Conservation (phyloP, 225 moss, liverwort and hornwort genomes). For the Pleurozium schreberi region DNA sequence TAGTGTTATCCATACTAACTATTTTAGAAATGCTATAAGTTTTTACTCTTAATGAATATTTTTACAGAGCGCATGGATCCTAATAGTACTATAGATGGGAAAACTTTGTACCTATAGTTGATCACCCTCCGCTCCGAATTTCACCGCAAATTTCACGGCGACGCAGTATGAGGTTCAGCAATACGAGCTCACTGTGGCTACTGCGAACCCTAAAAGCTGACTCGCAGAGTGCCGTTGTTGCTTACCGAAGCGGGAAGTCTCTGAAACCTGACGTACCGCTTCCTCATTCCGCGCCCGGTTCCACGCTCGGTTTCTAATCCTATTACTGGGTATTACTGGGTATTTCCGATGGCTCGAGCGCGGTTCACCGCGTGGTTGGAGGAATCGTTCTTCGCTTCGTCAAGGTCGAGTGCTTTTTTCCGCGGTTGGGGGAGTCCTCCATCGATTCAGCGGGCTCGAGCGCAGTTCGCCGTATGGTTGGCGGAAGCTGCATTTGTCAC, state of each 20-base stretch:
- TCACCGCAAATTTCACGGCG: not conserved
- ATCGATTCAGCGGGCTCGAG: not conserved
- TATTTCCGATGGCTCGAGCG: too few species aligned
- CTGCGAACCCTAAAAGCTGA: slow-evolving; percentile 8
- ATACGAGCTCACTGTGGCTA: not conserved
- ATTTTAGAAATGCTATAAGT: too few species aligned
- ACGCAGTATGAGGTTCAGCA: not conserved
- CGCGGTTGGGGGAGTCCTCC: not conserved
- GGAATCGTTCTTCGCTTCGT: not conserved
- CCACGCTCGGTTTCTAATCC: not conserved
- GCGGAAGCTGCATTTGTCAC: not conserved
- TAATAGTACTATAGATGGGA: too few species aligned
- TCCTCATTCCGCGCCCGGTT: not conserved
- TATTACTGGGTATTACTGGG: too few species aligned
- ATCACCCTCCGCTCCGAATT: not conserved
- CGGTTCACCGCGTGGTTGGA: not conserved
- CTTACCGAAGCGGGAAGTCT: not conserved
- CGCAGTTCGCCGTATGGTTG: not conserved
- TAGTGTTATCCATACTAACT: too few species aligned
- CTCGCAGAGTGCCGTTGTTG: not conserved
- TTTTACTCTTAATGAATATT: too few species aligned
- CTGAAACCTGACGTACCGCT: not conserved
- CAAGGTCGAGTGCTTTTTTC: not conserved
- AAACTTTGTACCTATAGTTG: too few species aligned
- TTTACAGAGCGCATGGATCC: too few species aligned